Evolutionary conservation across 176 grass and related monocot genomes (phyloP).

Genomic region (Coix lacrymajobi): DNA sequence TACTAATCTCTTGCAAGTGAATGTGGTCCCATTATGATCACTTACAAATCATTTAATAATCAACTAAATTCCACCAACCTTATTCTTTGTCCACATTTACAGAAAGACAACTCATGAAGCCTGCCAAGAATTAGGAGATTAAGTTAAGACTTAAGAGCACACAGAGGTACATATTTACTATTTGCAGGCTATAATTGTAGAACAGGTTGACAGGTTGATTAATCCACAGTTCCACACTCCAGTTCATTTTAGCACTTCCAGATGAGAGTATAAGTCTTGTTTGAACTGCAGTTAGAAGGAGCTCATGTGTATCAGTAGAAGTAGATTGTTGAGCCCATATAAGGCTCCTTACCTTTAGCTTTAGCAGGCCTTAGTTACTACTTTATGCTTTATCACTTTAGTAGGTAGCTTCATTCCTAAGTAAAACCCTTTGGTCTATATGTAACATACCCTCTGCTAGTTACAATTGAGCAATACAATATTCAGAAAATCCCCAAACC

Average conservation of each 20-base stretch:
- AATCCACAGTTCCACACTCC: background rate
- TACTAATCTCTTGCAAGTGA: background rate
- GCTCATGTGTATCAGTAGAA: no score
- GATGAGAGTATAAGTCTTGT: no score
- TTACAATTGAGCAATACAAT: no score
- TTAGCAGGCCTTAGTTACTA: no score
- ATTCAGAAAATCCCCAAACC: no score
- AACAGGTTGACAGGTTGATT: background rate
- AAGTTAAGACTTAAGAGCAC: background rate
- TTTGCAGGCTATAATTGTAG: background rate
- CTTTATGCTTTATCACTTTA: no score
- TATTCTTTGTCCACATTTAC: constrained; percentile 16
- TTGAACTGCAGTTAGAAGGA: no score
- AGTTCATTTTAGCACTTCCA: background rate
- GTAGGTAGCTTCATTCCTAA: no score
- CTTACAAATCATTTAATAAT: background rate
- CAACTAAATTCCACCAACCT: constrained; percentile 23
- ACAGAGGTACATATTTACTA: background rate
- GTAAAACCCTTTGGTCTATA: no score
- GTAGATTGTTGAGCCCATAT: no score
- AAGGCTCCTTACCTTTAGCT: no score
- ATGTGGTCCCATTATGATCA: constrained; percentile 15
- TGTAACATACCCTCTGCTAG: no score
- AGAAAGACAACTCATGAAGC: constrained; percentile 11
- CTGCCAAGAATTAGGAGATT: constrained; percentile 28